phyloP scores from a whole-genome alignment of 2,329 filamentous ascomycete species.

The Aspergillus fumigatus region DNA sequence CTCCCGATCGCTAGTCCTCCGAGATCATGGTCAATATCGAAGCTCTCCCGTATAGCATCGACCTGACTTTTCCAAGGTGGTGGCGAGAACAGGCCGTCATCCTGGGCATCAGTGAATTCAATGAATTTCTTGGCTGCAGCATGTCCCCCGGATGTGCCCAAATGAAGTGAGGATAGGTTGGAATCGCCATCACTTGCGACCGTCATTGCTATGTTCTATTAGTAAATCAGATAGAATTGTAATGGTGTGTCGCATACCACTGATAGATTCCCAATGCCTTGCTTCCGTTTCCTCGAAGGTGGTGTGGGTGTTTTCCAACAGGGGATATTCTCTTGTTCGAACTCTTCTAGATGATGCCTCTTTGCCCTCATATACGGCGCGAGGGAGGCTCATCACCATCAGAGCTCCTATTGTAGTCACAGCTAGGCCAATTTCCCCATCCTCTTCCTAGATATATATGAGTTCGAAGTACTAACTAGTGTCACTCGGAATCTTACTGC shows the following conservation, averaged over 20 bases:
- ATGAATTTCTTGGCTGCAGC: slow-evolving; percentile 14
- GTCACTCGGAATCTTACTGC: slow-evolving; percentile 20
- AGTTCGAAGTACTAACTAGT: slow-evolving; percentile 1
- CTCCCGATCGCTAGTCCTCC: slow-evolving; percentile 47
- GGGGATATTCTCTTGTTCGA: slow-evolving; percentile 15
- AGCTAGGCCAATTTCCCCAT: slow-evolving; percentile 18
- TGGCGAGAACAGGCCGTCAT: neutral
- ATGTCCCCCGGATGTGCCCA: slow-evolving; percentile 28
- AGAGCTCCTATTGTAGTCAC: slow-evolving; percentile 23
- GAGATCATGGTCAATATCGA: slow-evolving; percentile 48
- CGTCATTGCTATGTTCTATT: slow-evolving; percentile 23
- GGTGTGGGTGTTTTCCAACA: slow-evolving; percentile 13
- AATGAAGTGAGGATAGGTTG: slow-evolving; percentile 20
- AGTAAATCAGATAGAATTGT: slow-evolving; percentile 4
- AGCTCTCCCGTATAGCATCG: slow-evolving; percentile 37
- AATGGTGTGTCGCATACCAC: slow-evolving; percentile 20
- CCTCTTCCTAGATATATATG: slow-evolving; percentile 16
- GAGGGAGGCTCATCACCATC: slow-evolving; percentile 18
- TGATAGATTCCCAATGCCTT: slow-evolving; percentile 30
- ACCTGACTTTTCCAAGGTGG: slow-evolving; percentile 28
- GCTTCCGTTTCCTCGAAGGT: slow-evolving; percentile 5
- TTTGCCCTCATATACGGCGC: slow-evolving; percentile 11
- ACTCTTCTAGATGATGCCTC: slow-evolving; percentile 1
- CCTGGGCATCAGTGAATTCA: slow-evolving; percentile 9
- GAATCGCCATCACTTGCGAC: slow-evolving; percentile 9